phyloP scores from a whole-genome alignment of 2,329 filamentous ascomycete genomes.

The Fusarium neocosmosporiellum region DNA sequence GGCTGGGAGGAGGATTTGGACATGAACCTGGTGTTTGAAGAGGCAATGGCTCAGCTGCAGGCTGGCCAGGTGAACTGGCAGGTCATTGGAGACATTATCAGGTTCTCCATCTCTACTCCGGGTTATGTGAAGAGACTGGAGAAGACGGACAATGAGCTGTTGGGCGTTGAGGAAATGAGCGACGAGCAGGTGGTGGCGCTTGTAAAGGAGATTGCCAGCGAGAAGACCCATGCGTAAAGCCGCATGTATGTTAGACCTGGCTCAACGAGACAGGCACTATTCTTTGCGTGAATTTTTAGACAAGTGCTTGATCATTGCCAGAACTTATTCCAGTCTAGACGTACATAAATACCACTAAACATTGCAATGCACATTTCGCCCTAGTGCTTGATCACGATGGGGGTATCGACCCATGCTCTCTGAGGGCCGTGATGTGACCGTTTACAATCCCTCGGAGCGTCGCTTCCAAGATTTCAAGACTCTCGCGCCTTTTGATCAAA shows the following conservation, averaged over 20 bases:
- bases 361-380: not conserved
- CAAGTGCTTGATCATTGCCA: not conserved
- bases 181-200: not conserved
- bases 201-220: not conserved
- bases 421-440: not conserved
- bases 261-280: not conserved
- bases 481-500: not conserved
- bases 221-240: not conserved
- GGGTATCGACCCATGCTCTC: not conserved
- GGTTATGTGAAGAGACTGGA: not conserved
- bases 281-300: not conserved
- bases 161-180: not conserved
- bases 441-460: not conserved
- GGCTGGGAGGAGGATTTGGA: not conserved
- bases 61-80: not conserved
- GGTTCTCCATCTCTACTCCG: not conserved
- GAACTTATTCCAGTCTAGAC: not conserved
- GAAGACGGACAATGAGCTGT: not conserved
- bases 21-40: not conserved
- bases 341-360: not conserved
- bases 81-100: not conserved
- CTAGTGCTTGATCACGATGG: not conserved
- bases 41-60: not conserved
- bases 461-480: not conserved
- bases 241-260: not conserved